Conservation (phyloP, 1,139 yeast species). For the Candida tetrigidarum region DNA sequence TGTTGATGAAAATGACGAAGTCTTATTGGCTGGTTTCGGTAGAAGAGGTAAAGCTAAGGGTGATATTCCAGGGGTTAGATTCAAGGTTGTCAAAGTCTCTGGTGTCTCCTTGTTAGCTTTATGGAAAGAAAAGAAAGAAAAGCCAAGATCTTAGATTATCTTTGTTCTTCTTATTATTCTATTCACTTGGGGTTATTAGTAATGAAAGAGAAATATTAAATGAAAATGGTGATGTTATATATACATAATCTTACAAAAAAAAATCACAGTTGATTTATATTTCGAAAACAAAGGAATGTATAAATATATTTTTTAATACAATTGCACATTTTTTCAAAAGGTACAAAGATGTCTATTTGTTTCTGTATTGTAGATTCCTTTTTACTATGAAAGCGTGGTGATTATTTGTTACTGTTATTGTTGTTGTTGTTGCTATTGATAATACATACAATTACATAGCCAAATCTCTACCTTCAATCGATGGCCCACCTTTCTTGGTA, state of each 20-base stretch:
- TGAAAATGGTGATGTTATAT: neutral
- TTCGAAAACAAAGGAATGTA: slow-evolving; percentile 5
- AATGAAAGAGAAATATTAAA: slow-evolving; percentile 7
- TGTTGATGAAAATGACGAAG: slow-evolving; percentile 99
- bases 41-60: slow-evolving; percentile 99
- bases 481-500: slow-evolving; percentile 69
- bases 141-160: slow-evolving; percentile 89
- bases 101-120: slow-evolving; percentile 99
- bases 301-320: slow-evolving; percentile 20
- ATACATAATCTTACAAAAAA: too few relatives aligned
- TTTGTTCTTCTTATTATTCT: neutral
- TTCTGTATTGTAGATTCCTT: neutral
- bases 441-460: slow-evolving; percentile 35
- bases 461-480: slow-evolving; percentile 77
- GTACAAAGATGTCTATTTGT: neutral
- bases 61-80: slow-evolving; percentile 99
- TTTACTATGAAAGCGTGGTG: neutral
- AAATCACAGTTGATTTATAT: slow-evolving; percentile 1
- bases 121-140: slow-evolving; percentile 99
- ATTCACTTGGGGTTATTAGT: slow-evolving; percentile 4
- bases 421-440: slow-evolving; percentile 9
- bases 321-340: slow-evolving; percentile 8
- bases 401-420: neutral
- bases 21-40: slow-evolving; percentile 99
- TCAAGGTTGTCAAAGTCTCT: slow-evolving; percentile 99